phyloP scores from a whole-genome alignment of 2,329 filamentous ascomycete genomes.

The Pseudophaeomoniella oleicola region DNA sequence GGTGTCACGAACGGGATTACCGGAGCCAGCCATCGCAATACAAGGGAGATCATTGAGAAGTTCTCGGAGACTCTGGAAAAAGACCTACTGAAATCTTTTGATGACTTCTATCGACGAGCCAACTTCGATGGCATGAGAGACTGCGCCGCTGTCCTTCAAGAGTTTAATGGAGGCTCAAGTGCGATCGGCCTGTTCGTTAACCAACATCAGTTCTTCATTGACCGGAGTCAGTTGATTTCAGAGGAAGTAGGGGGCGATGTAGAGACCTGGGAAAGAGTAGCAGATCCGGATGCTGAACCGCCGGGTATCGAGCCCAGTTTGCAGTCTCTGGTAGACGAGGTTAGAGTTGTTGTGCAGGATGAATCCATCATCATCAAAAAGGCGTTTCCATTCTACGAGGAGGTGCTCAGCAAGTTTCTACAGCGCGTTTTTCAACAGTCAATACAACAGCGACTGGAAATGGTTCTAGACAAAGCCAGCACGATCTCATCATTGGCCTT shows the following conservation, averaged over 20 bases:
- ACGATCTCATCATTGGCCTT: constrained; percentile 87
- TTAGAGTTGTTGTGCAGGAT: constrained; percentile 89
- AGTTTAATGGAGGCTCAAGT: constrained; percentile 91
- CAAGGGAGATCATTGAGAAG: constrained; percentile 84
- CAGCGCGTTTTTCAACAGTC: constrained; percentile 97
- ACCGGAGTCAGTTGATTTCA: constrained; percentile 77
- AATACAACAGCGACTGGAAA: constrained; percentile 86
- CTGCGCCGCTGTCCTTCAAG: constrained; percentile 81
- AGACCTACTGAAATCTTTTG: constrained; percentile 88
- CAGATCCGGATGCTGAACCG: constrained; percentile 85
- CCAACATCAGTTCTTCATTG: constrained; percentile 98
- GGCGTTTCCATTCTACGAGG: constrained; percentile 91
- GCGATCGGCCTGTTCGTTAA: constrained; percentile 96
- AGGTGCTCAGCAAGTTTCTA: constrained; percentile 81
- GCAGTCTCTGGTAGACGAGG: constrained; percentile 84
- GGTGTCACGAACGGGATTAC: constrained; percentile 36
- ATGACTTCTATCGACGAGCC: constrained; percentile 86
- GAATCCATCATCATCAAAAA: constrained; percentile 94
- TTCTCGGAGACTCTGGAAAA: constrained; percentile 94
- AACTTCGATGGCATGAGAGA: constrained; percentile 98
- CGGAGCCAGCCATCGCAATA: constrained; percentile 37
- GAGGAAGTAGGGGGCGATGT: constrained; percentile 54
- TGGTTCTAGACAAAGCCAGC: constrained; percentile 89
- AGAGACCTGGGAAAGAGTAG: constrained; percentile 78
- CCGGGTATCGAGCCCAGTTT: constrained; percentile 84